Conservation (phyloP, 352 stramenopile genomes). For the Phytophthora vignae region DNA sequence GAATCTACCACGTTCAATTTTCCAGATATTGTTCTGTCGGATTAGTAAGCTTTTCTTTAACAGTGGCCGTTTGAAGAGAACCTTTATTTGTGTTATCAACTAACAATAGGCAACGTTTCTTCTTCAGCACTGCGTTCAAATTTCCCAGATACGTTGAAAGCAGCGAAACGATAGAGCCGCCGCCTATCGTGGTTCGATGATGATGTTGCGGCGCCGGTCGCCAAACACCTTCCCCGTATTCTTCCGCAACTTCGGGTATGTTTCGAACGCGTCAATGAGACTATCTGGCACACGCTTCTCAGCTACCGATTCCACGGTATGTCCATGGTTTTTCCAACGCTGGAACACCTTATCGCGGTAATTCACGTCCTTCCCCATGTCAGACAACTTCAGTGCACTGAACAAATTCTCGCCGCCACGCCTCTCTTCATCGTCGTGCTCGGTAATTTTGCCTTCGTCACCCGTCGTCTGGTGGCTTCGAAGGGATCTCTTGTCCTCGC, state of each 20-base stretch:
- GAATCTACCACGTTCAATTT: neutral
- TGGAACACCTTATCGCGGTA: neutral
- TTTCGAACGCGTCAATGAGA: neutral
- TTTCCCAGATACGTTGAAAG: neutral
- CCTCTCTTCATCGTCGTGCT: slow-evolving; percentile 10
- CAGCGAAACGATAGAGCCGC: neutral
- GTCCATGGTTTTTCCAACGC: slow-evolving; percentile 4
- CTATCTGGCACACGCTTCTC: neutral
- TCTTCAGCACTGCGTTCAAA: neutral
- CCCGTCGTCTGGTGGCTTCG: slow-evolving; percentile 10
- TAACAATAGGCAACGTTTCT: neutral
- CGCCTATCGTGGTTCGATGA: neutral
- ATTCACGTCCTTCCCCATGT: neutral
- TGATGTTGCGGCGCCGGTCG: neutral
- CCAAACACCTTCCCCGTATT: neutral
- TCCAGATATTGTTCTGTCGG: neutral
- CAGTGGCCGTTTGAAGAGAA: neutral
- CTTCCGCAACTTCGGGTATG: neutral
- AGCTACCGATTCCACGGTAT: neutral
- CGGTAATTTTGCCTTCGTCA: slow-evolving; percentile 12
- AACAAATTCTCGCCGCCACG: neutral
- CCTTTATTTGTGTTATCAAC: neutral
- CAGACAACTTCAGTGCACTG: neutral
- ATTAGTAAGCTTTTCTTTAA: neutral
- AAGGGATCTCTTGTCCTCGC: slow-evolving; percentile 19